Base-by-base conservation (phyloP, 139 green algal genomes). In the Choricystis sp. region DNA sequence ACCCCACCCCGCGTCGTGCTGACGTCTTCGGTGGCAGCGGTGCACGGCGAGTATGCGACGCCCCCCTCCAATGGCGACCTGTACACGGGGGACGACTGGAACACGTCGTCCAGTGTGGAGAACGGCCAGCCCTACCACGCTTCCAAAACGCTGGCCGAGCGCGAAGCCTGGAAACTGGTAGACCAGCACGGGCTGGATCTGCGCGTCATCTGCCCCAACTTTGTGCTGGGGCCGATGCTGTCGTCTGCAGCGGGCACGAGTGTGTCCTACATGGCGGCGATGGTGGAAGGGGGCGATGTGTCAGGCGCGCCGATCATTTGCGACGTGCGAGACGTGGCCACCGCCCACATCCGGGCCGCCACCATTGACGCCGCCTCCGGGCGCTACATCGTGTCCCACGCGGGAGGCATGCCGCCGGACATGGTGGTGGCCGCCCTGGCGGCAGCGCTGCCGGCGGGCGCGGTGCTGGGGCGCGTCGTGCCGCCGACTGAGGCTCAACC, bases 1-100 rank as follows among this genome's bases (percentile, higher is more conserved):
- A 71, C 56, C 26, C 49, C 86, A 9, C 67, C 66, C 52, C 75
- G 81, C 4, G 79, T 89, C 0, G 68, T 91, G 1, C 61, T 90
- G 21, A 90, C 84, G 0, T 86, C 77, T 0, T 84, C 74, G 2
- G 56, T 67, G 59, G 75, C 81, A 83, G 83, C 82, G 58, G 72
- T 79, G 29, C 72, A 77, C 60, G 72, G 63, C 29, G 62, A 49
- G 24, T 65, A 73, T 31, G 77, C 72, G 31, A 69, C 69, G 27
- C 62, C 69, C 21, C 83, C 82, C 3, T 71, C 64, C 29, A 69
- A 71, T 5, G 74, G 73, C 48, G 63, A 61, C 52, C 24, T 67
- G 2, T 87, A 84, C 70, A 79, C 55, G 2, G 85, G 89, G 67
- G 83, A 75, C 1, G 86, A 94, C 63, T 94, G 84, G 81, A 94